These are phyloP conservation scores for Rhodotorula sp. DNA, from an alignment of 1,284 basidiomycete genomes.

Conservation along the genomic window DNA sequence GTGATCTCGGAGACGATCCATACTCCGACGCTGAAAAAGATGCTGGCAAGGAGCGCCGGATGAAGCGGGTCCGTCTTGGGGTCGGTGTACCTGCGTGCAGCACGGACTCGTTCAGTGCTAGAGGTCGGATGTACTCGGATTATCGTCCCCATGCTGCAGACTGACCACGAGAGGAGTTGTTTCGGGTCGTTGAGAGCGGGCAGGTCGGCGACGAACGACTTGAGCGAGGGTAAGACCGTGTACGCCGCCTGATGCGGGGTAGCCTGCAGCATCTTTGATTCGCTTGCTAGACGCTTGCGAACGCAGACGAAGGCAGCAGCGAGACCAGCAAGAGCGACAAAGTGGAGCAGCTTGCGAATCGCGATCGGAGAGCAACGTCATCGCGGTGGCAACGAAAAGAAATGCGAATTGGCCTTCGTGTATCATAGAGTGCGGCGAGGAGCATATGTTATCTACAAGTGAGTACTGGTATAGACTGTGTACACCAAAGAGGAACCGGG, in stretches of 20 bases:
- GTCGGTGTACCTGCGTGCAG: constrained; percentile 22
- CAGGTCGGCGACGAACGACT: constrained; percentile 12
- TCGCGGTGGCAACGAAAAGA: too few species aligned
- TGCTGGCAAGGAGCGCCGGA: constrained; percentile 33
- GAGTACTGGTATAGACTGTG: too few species aligned
- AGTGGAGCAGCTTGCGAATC: too few species aligned
- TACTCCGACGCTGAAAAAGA: constrained; percentile 18
- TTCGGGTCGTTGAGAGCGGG: constrained; percentile 4
- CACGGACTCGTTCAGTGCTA: not conserved
- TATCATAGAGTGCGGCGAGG: too few species aligned
- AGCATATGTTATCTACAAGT: too few species aligned
- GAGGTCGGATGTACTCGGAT: not conserved
- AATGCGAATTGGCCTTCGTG: too few species aligned
- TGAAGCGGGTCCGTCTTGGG: constrained; percentile 36
- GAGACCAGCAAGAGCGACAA: too few species aligned
- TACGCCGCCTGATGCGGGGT: constrained; percentile 1
- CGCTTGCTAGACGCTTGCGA: too few species aligned
- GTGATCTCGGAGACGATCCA: constrained; percentile 41
- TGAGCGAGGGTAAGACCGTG: constrained; percentile 12
- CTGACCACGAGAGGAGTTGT: constrained; percentile 6
- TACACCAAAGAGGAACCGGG: too few species aligned
- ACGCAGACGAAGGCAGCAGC: too few species aligned
- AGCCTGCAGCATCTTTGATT: not conserved
- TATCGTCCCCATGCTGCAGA: not conserved
- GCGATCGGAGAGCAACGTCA: too few species aligned